These are phyloP conservation scores for Carallia pectinifolia DNA, from an alignment of 345 rosid genomes.

Conservation along the genomic window DNA sequence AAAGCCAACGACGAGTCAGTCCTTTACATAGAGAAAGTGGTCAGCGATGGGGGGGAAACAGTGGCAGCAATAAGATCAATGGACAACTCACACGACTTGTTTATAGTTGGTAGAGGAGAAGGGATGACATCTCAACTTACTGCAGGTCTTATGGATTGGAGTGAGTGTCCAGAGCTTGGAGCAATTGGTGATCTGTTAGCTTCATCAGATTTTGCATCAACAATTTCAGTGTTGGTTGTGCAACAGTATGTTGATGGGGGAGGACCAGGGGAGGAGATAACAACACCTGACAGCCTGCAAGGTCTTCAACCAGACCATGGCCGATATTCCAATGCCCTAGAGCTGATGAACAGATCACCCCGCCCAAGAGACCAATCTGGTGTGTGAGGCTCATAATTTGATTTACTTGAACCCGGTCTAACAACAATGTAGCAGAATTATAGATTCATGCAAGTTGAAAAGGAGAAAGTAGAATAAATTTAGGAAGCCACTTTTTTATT, in stretches of 20 bases:
- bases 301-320: too few species aligned
- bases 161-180: conserved; percentile 98
- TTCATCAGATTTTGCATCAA: conserved; percentile 81
- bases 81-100: conserved; percentile 70
- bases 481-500: too few species aligned
- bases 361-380: not conserved
- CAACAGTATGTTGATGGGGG: conserved; percentile 60
- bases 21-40: conserved; percentile 48
- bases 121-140: conserved; percentile 69
- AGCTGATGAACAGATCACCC: not conserved
- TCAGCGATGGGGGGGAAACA: conserved; percentile 79
- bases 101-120: conserved; percentile 89
- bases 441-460: too few species aligned
- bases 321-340: not conserved
- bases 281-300: not conserved
- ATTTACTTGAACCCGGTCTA: too few species aligned
- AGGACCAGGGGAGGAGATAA: conserved; percentile 24
- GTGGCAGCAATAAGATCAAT: conserved; percentile 68
- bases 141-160: conserved; percentile 94
- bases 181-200: conserved; percentile 93
- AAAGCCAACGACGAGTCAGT: conserved; percentile 42
- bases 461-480: too few species aligned
- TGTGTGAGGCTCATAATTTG: not conserved
- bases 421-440: too few species aligned
- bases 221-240: conserved; percentile 77